Conservation (phyloP, 345 rosid species). For the Melaleuca quinquenervia region DNA sequence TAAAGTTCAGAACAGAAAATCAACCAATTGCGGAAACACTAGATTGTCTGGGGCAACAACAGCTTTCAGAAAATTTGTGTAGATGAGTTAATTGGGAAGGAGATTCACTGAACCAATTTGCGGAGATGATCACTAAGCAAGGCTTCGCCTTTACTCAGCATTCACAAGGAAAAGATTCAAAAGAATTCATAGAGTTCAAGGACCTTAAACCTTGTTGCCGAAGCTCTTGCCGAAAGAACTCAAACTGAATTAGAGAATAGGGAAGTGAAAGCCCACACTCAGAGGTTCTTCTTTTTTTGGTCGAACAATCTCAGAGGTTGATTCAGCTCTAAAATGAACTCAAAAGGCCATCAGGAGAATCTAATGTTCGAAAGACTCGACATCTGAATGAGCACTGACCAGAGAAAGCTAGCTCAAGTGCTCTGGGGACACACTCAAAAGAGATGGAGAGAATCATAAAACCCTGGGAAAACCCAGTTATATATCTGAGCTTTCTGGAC, state of each 20-base stretch:
- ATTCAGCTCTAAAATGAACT: neutral
- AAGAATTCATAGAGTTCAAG: neutral
- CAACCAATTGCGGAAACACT: neutral
- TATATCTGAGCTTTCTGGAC: neutral
- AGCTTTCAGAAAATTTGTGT: neutral
- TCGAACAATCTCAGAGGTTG: neutral
- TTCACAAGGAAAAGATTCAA: neutral
- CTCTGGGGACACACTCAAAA: neutral
- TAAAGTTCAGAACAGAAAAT: neutral
- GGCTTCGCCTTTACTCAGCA: neutral
- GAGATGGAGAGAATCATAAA: neutral
- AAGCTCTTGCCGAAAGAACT: neutral
- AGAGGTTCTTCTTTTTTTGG: too few relatives aligned
- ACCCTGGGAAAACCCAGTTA: slow-evolving; percentile 3
- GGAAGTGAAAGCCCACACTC: neutral
- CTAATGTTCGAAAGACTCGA: neutral
- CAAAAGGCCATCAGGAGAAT: neutral
- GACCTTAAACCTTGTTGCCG: neutral
- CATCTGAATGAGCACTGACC: neutral
- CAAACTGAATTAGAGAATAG: neutral
- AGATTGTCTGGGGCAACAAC: neutral
- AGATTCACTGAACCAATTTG: neutral
- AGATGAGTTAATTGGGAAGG: neutral
- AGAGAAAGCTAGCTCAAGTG: neutral
- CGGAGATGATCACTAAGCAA: neutral